A percentile compares a stretch with the other conserved stretches of the same genome.
Conservation (phyloP, 768 basidiomycete species). For the Podaxis sp. region DNA sequence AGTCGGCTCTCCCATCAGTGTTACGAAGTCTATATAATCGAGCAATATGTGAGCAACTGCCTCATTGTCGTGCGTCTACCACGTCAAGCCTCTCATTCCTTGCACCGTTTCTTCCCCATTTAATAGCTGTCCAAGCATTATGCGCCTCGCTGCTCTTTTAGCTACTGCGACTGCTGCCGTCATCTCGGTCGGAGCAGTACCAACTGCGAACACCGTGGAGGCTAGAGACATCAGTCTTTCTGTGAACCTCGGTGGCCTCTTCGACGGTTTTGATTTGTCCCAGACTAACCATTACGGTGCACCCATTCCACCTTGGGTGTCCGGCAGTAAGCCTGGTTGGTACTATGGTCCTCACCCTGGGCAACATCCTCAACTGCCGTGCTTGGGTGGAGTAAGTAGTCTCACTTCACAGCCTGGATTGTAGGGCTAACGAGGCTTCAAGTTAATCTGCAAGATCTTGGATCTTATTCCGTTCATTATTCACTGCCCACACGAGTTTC, state of each 20-base stretch:
- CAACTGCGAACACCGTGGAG: neutral
- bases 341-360: slow-evolving; percentile 32
- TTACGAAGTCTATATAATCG: slow-evolving; percentile 3
- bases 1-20: neutral
- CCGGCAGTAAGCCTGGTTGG: slow-evolving; percentile 32
- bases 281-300: slow-evolving; percentile 30
- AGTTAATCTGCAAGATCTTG: slow-evolving; percentile 15
- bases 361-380: slow-evolving; percentile 22
- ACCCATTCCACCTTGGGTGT: slow-evolving; percentile 31
- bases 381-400: slow-evolving; percentile 20
- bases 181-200: neutral
- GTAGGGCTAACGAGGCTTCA: slow-evolving; percentile 10
- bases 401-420: slow-evolving; percentile 19
- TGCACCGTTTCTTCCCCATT: neutral
- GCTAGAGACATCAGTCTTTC: slow-evolving; percentile 6
- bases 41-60: neutral
- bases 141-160: slow-evolving; percentile 7
- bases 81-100: slow-evolving; percentile 5
- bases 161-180: neutral
- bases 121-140: neutral
- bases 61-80: neutral
- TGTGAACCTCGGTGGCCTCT: slow-evolving; percentile 5
- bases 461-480: slow-evolving; percentile 29
- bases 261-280: slow-evolving; percentile 7
- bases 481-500: slow-evolving; percentile 26